Percentiles rank a stretch among this genome's conserved stretches.
These are phyloP conservation scores for Lentinus tigrinus DNA, from an alignment of 768 basidiomycete genomes.

Conservation along the genomic window DNA sequence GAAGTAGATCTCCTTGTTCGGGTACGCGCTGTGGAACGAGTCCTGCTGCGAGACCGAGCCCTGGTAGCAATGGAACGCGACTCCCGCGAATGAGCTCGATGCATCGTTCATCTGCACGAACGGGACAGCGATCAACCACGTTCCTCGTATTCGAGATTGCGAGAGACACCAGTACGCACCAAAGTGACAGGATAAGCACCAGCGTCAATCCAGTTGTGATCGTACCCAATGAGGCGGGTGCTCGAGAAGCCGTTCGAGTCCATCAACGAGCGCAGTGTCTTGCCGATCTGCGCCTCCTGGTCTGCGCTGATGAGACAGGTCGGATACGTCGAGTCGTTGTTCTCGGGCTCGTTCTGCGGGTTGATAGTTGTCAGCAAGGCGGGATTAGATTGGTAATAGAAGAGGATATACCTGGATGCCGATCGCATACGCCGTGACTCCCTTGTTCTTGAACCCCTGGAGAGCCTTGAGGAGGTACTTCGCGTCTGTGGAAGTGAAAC, in stretches of 20 bases:
- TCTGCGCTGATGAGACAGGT: conserved; percentile 55
- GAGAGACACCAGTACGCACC: conserved; percentile 31
- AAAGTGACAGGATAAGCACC: conserved; percentile 59
- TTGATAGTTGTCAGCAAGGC: not conserved
- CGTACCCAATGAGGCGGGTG: conserved; percentile 64
- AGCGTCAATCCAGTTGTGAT: conserved; percentile 77
- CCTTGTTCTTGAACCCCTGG: conserved; percentile 63
- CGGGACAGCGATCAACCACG: not conserved
- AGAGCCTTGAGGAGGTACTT: conserved; percentile 72
- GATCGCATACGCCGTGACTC: conserved; percentile 61
- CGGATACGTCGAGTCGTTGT: conserved; percentile 68
- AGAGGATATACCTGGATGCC: conserved; percentile 42
- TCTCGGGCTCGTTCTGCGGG: conserved; percentile 51
- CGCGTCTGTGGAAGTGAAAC: conserved; percentile 44
- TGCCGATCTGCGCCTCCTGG: conserved; percentile 60
- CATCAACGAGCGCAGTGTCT: conserved; percentile 55
- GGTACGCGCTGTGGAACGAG: conserved; percentile 55
- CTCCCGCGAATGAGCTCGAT: conserved; percentile 56
- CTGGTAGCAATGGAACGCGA: conserved; percentile 72
- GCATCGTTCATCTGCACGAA: conserved; percentile 54
- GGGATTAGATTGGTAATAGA: not conserved
- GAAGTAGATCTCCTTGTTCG: conserved; percentile 55
- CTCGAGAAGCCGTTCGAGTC: conserved; percentile 57
- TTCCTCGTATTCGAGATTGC: not conserved
- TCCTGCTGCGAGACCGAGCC: conserved; percentile 56